Base-by-base conservation (phyloP, 2,329 filamentous ascomycete species). In the Xylariales sp. region DNA sequence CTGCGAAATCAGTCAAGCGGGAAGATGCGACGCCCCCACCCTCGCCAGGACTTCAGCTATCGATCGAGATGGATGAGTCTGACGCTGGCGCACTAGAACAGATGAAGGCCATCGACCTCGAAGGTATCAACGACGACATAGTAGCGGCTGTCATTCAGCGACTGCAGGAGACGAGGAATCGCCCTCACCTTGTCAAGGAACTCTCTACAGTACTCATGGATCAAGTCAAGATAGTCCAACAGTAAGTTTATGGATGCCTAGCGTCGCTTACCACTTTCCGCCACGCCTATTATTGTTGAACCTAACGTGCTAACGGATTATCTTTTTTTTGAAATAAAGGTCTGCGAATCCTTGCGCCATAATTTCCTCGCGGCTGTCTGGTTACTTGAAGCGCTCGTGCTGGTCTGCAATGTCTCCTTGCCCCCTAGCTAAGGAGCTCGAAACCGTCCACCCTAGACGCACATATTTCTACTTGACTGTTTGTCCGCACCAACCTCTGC, bases 391-490 rank as follows among this genome's bases (percentile, higher is more conserved):
- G 69, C 87, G 93, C 49, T 67, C 86, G 38, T 85, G 78, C 49
- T 88, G 85, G 90, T 86, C 80, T 19, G 79, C 84, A 6, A 67
- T 83, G 36, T 74, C 83, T 35, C 88, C 85, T 37, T 97, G 93
- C 63, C 91, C 93, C 4, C 68, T 97, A 39, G 88, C 87, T 36
- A 97, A 97, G 67, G 88, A 95, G 63, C 78, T 96, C 38, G 88
- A 96, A 59, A 83, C 86, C 28, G 85, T 91, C 29, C 91, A 97
- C 59, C 93, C 93, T 15, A 85, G 91, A 57, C 88, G 93, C 62
- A 90, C 94, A 32, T 97, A 95, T 70, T 97, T 94, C 67, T 97
- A 90, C 66, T 78, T 98, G 43, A 95, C 88, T 27, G 95, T 86
- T n/a, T 84, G 76, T 55, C 81, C 86, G 32, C 87, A 85, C 56